Base-by-base conservation (phyloP, 2,329 filamentous ascomycete species). In the Penicillium sp. region DNA sequence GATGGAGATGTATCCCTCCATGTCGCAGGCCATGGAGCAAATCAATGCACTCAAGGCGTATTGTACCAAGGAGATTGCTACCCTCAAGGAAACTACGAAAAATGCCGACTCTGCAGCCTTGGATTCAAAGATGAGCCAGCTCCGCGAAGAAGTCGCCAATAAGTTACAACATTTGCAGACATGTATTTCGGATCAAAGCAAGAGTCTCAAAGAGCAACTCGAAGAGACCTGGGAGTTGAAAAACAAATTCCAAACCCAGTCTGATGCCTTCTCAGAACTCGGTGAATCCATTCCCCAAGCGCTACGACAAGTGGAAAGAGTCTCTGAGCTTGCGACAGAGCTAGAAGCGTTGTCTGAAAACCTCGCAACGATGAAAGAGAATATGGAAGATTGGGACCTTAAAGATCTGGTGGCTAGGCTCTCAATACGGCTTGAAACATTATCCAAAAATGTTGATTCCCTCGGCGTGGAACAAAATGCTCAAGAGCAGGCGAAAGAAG, bases 1-100 rank as follows among this genome's bases (percentile, higher is more conserved):
- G 65, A 72, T 73, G 37, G 72, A 77, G 55, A 72, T 76, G 68
- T 78, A 77, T 40, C 77, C 77, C 1, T 70, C 70, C n/a, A 58
- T 73, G 44, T 65, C 63, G 37, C 65, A 68, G 10, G 38, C 72
- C 24, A 53, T 68, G 9, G 65, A 72, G 8, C 68, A 70, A 33
- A 55, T 74, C 13, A 38, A 55, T 8, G n/a, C 33, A 4, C 55
- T 76, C 15, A 67, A 60, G 42, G 54, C 51, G 15, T 56, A 62
- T n/a, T 33, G 19, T 33, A 54, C 15, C 10, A 37, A 53, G 17
- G 50, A 54, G 35, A 37, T 65, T 19, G 54, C 38, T 44, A 19
- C 42, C 2, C 55, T 66, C 53, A 60, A 56, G 45, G 24, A 5
- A 24, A 26, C n/a, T 2, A 22, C 9, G 13, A 30, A 37, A 15